phyloP scores from a whole-genome alignment of 257 asterid genomes.

The Salvia rosmarinus region DNA sequence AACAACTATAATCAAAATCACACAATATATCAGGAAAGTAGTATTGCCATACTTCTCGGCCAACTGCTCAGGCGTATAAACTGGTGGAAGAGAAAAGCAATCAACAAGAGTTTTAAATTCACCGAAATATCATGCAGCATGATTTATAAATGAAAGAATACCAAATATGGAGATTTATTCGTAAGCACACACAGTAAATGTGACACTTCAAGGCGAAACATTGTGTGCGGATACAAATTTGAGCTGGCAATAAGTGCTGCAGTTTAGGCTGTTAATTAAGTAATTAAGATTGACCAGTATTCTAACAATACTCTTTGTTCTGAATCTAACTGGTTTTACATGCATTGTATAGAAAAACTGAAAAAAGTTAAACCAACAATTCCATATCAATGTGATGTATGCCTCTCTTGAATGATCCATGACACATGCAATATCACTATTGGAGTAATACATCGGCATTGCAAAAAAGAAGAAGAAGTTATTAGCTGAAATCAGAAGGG shows the following conservation, averaged over 20 bases:
- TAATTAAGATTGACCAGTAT: not conserved
- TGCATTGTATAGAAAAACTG: constrained; percentile 7
- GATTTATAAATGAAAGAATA: constrained; percentile 18
- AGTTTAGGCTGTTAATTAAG: constrained; percentile 16
- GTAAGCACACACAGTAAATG: constrained; percentile 14
- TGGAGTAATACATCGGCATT: not conserved
- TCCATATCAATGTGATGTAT: not conserved
- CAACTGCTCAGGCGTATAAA: constrained; percentile 89
- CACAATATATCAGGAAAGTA: constrained; percentile 81
- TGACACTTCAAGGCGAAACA: not conserved
- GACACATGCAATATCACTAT: not conserved
- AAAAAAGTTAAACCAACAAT: constrained; percentile 4
- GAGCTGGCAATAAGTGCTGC: constrained; percentile 9
- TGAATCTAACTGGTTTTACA: constrained; percentile 8
- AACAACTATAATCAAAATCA: constrained; percentile 71
- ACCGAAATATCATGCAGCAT: constrained; percentile 24
- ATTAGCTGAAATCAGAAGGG: constrained; percentile 7
- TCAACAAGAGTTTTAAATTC: constrained; percentile 14
- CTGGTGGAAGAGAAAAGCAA: constrained; percentile 46
- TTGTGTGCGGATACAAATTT: constrained; percentile 9
- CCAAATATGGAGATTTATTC: constrained; percentile 20
- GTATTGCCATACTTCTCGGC: constrained; percentile 85
- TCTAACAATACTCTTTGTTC: not conserved
- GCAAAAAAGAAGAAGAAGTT: not conserved
- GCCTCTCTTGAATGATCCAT: constrained; percentile 12